phyloP scores from a whole-genome alignment of 139 green algal genomes.

The Tetraselmis striata region DNA sequence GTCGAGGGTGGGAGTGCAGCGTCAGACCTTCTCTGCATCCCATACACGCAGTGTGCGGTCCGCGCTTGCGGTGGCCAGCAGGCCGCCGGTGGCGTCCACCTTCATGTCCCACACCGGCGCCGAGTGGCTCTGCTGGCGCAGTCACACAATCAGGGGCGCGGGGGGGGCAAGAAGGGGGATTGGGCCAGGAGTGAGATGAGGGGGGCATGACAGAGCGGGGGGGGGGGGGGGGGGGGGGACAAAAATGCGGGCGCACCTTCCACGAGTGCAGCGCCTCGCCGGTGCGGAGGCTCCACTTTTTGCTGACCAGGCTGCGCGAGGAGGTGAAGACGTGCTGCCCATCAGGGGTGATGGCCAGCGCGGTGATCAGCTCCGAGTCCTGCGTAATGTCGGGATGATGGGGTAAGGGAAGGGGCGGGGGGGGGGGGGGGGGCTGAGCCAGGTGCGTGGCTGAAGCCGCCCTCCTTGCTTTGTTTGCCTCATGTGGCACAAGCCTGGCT shows the following conservation, averaged over 20 bases:
- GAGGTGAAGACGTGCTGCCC: slow-evolving; percentile 58
- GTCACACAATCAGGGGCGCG: too few relatives aligned
- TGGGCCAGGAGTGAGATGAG: too few relatives aligned
- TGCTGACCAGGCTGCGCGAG: slow-evolving; percentile 67
- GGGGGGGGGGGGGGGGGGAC: too few relatives aligned
- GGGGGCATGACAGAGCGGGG: too few relatives aligned
- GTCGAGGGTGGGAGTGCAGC: too few relatives aligned
- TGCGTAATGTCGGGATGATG: slow-evolving; percentile 20
- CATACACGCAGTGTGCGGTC: slow-evolving; percentile 62
- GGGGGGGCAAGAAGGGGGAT: too few relatives aligned
- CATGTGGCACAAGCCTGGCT: not conserved
- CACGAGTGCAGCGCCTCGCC: slow-evolving; percentile 40
- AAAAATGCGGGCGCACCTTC: too few relatives aligned
- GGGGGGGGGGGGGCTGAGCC: too few relatives aligned
- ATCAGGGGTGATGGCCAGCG: slow-evolving; percentile 68
- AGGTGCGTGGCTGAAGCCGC: not conserved
- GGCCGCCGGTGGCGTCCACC: slow-evolving; percentile 65
- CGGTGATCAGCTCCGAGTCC: slow-evolving; percentile 84
- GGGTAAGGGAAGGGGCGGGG: not conserved
- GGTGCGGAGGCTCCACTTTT: slow-evolving; percentile 54
- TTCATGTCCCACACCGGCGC: slow-evolving; percentile 70
- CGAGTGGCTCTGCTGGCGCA: slow-evolving; percentile 56
- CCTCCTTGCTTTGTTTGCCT: not conserved
- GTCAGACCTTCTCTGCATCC: slow-evolving; percentile 28
- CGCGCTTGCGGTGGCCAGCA: slow-evolving; percentile 70